Evolutionary conservation across 768 basidiomycete species (phyloP).

Genomic region (Psilocybe subaeruginosa): DNA sequence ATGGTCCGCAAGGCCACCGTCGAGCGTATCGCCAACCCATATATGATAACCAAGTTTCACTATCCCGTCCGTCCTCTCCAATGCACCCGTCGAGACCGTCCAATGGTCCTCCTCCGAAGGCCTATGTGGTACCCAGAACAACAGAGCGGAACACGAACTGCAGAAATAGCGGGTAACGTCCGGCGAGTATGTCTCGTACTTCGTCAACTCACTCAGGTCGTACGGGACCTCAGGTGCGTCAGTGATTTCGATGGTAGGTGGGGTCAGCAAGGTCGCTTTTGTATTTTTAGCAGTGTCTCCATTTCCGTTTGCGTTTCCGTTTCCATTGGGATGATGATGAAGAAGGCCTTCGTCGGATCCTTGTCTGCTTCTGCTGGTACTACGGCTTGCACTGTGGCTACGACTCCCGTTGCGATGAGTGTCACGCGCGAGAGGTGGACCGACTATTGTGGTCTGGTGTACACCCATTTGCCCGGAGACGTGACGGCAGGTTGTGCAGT

Average conservation of each 20-base stretch:
- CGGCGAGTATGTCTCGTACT: slow-evolving; percentile 23
- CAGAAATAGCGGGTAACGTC: slow-evolving; percentile 30
- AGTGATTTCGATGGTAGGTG: slow-evolving; percentile 10
- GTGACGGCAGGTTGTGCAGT: slow-evolving; percentile 33
- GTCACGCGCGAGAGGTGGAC: slow-evolving; percentile 21
- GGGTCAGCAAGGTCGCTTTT: slow-evolving; percentile 7
- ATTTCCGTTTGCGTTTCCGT: neutral
- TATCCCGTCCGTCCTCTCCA: slow-evolving; percentile 30
- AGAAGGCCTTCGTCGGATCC: slow-evolving; percentile 1
- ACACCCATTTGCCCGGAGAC: slow-evolving; percentile 29
- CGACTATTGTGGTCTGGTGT: slow-evolving; percentile 21
- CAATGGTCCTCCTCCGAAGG: slow-evolving; percentile 17
- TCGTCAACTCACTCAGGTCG: slow-evolving; percentile 23
- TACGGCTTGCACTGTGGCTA: slow-evolving; percentile 7
- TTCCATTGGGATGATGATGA: neutral
- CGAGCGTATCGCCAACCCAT: slow-evolving; percentile 31
- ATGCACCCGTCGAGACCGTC: slow-evolving; percentile 27
- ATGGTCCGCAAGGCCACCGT: slow-evolving; percentile 35
- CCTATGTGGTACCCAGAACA: slow-evolving; percentile 22
- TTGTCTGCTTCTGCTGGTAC: slow-evolving; percentile 1
- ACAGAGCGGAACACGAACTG: slow-evolving; percentile 29
- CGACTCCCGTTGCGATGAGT: slow-evolving; percentile 14
- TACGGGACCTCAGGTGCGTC: slow-evolving; percentile 17
- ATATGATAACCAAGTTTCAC: slow-evolving; percentile 26
- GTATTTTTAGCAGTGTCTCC: neutral